Conservation (phyloP, 441 rosid genomes). For the Melastoma candidum region DNA sequence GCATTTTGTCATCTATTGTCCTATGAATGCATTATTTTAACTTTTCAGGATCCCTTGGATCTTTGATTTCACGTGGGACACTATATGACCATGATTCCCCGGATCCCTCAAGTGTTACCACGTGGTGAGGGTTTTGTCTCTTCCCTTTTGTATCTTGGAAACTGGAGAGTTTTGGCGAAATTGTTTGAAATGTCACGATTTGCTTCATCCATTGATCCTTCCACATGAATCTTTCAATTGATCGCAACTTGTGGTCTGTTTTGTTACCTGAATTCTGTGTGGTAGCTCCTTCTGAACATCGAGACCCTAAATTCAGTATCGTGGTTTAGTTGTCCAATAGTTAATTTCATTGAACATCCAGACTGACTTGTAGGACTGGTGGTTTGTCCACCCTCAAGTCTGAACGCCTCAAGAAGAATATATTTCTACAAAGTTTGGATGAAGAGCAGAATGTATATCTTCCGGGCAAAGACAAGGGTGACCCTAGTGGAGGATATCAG, state of each 20-base stretch:
- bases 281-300: no score
- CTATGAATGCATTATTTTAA: neutral
- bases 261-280: no score
- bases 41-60: conserved; percentile 71
- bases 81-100: conserved; percentile 37
- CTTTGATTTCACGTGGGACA: conserved; percentile 59
- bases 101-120: conserved; percentile 32
- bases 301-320: no score
- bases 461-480: conserved; percentile 15
- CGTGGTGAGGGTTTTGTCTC: conserved; percentile 43
- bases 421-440: conserved; percentile 68
- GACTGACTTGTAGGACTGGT: conserved; percentile 48
- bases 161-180: no score
- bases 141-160: neutral
- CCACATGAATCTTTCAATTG: neutral
- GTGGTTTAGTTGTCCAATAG: no score
- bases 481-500: conserved; percentile 28
- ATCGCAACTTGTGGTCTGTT: conserved; percentile 1
- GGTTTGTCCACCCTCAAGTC: conserved; percentile 44
- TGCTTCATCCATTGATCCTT: no score
- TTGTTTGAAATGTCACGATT: no score
- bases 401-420: conserved; percentile 49
- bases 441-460: conserved; percentile 29
- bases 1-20: neutral
- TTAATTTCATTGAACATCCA: conserved; percentile 1